Evolutionary conservation across 1,284 basidiomycete species (phyloP).

Genomic region (Phaffia rhodozyma): DNA sequence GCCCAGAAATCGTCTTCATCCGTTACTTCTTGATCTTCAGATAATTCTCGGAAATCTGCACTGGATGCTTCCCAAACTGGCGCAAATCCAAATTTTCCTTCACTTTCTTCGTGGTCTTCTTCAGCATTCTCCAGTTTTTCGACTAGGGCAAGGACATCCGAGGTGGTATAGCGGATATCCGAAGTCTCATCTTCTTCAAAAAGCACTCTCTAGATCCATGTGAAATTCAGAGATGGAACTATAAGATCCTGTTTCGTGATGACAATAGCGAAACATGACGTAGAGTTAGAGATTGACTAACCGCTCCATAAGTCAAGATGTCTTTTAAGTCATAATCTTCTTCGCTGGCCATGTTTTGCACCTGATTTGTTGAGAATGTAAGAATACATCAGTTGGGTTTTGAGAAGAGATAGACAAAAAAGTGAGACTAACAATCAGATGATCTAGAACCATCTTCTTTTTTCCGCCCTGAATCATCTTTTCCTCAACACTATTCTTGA

Average conservation of each 20-base stretch:
- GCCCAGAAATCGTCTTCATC: slow-evolving; percentile 63
- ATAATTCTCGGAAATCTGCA: slow-evolving; percentile 23
- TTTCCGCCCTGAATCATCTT: slow-evolving; percentile 77
- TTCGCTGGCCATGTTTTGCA: slow-evolving; percentile 78
- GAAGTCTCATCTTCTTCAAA: slow-evolving; percentile 49
- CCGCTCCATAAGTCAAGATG: neutral
- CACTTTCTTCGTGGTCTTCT: slow-evolving; percentile 35
- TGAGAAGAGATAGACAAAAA: neutral
- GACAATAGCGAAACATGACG: neutral
- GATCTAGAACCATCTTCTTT: slow-evolving; percentile 80
- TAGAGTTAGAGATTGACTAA: neutral
- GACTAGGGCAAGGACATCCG: slow-evolving; percentile 68
- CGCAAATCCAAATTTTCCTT: slow-evolving; percentile 60
- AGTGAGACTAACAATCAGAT: slow-evolving; percentile 51
- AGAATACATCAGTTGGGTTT: neutral
- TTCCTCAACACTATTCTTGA: slow-evolving; percentile 78
- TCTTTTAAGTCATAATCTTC: slow-evolving; percentile 49
- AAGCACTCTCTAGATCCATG: slow-evolving; percentile 48
- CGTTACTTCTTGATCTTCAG: slow-evolving; percentile 51
- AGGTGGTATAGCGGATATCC: slow-evolving; percentile 64
- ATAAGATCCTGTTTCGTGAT: neutral
- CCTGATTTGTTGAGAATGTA: neutral
- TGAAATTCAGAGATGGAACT: neutral
- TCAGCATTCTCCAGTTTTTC: slow-evolving; percentile 59
- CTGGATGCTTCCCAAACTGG: slow-evolving; percentile 76